Evolutionary conservation across 495 filamentous ascomycete genomes (phyloP).

Genomic region (Pseudomonodictys pantanalensis): DNA sequence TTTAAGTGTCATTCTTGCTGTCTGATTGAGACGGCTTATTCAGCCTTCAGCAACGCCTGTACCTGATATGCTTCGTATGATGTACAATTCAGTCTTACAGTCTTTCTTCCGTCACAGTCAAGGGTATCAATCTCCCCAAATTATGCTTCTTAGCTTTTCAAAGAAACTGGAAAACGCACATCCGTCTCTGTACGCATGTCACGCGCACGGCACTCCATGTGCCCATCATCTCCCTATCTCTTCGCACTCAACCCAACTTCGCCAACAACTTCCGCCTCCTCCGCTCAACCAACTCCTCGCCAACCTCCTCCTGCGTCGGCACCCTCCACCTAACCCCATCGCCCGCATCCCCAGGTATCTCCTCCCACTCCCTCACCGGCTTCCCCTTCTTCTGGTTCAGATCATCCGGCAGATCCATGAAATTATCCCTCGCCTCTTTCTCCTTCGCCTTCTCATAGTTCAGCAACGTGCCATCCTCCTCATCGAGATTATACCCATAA

Average conservation of each 20-base stretch:
- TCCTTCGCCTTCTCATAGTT: conserved; percentile 82
- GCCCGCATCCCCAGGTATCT: conserved; percentile 80
- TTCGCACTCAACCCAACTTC: conserved; percentile 49
- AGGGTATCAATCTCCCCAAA: conserved; percentile 23
- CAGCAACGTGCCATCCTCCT: conserved; percentile 84
- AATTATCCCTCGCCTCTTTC: conserved; percentile 67
- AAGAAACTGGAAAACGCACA: neutral
- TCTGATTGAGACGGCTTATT: neutral
- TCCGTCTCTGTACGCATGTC: too few relatives aligned
- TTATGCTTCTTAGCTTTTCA: neutral
- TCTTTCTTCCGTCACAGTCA: neutral
- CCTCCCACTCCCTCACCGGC: conserved; percentile 61
- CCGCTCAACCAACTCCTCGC: conserved; percentile 86
- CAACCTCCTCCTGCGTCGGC: conserved; percentile 83
- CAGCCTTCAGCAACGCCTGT: neutral
- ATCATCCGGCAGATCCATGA: conserved; percentile 49
- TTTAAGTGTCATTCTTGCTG: too few relatives aligned
- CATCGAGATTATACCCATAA: conserved; percentile 91
- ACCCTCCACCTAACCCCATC: conserved; percentile 83
- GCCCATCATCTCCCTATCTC: neutral
- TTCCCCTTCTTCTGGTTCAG: conserved; percentile 47
- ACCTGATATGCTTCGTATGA: neutral
- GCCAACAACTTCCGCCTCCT: conserved; percentile 78
- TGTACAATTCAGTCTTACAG: neutral
- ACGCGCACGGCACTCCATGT: too few relatives aligned